Evolutionary conservation across 352 stramenopile species (phyloP).

Genomic region (Phytopythium chamaehyphon): DNA sequence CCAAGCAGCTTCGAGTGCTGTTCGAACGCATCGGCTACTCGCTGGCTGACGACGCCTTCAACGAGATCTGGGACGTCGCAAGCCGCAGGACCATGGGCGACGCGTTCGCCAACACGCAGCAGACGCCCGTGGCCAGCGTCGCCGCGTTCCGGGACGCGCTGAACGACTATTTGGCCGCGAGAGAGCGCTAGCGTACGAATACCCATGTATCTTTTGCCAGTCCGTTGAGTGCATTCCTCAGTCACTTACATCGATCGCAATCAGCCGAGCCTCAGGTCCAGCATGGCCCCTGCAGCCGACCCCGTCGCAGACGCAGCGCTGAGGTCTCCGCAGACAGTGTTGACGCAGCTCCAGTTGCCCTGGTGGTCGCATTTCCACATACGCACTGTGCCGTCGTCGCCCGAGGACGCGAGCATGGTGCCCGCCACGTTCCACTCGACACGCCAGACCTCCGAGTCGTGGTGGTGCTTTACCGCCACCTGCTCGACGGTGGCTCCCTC

Average conservation of each 20-base stretch:
- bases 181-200: slow-evolving; percentile 29
- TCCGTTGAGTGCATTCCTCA: slow-evolving; percentile 26
- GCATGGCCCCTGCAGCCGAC: slow-evolving; percentile 14
- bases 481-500: slow-evolving; percentile 55
- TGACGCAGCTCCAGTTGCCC: slow-evolving; percentile 90
- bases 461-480: slow-evolving; percentile 76
- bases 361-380: slow-evolving; percentile 95
- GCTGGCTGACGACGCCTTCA: slow-evolving; percentile 56
- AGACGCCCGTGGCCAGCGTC: slow-evolving; percentile 41
- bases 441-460: slow-evolving; percentile 92
- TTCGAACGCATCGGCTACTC: slow-evolving; percentile 71
- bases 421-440: slow-evolving; percentile 97
- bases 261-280: slow-evolving; percentile 20
- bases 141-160: slow-evolving; percentile 71
- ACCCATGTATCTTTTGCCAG: slow-evolving; percentile 48
- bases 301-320: slow-evolving; percentile 8
- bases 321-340: slow-evolving; percentile 77
- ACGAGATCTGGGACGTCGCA: slow-evolving; percentile 65
- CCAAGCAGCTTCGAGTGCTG: slow-evolving; percentile 54
- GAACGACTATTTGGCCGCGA: slow-evolving; percentile 58
- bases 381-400: slow-evolving; percentile 93
- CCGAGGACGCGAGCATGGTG: slow-evolving; percentile 92
- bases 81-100: slow-evolving; percentile 34
- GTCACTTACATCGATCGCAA: neutral
- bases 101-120: slow-evolving; percentile 34